Evolutionary conservation across 1,284 basidiomycete genomes (phyloP), one percentile per base, ranked within the genome.

Genomic region (Hortiboletus rubellus): DNA sequence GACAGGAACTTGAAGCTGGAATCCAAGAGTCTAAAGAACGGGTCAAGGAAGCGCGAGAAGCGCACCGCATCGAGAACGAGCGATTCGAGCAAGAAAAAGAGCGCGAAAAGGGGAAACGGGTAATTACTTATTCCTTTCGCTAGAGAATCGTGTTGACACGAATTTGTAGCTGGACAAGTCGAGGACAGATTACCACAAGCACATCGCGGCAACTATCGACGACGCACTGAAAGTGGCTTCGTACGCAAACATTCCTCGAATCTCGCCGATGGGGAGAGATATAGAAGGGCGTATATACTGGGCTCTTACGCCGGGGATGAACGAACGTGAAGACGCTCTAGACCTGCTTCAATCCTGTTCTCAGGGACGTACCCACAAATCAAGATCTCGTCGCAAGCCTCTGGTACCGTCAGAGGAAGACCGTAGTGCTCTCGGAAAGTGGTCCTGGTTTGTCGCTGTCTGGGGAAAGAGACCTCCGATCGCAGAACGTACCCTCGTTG

Each of bases 391-490:
- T 61, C 75, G 77, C 45, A 75, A 74, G 60, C 73, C 74, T 12
- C 72, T 75, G 12, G 63, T 74, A 4, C 74, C 77, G n/a, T 77
- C 76, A 4, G 68, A 74, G 44, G 79, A 80, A 14, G 81, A 84
- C 24, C 74, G 82, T 36, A 66, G 68, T 34, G 68, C 74, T 41
- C 73, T 85, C 69, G 77, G 69, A 58, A 77, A 81, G 38, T 91
- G 88, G 88, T 77, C 83, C 2, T 89, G 85, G 85, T 86, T 89
- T 67, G 63, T 91, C n/a, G 83, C 80, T 1, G 84, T 90, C 0
- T 88, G 82, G 80, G 89, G 89, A 0, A 79, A 70, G 66, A 79
- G 75, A 58, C 84, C 85, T 10, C 67, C 68, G 17, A 64, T 68
- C 5, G 54, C 54, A 30, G 71, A 73, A 52, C 59, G 71, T 41